phyloP scores from a whole-genome alignment of 108 stramenopile genomes.

The Mayamaea pseudoterrestris region DNA sequence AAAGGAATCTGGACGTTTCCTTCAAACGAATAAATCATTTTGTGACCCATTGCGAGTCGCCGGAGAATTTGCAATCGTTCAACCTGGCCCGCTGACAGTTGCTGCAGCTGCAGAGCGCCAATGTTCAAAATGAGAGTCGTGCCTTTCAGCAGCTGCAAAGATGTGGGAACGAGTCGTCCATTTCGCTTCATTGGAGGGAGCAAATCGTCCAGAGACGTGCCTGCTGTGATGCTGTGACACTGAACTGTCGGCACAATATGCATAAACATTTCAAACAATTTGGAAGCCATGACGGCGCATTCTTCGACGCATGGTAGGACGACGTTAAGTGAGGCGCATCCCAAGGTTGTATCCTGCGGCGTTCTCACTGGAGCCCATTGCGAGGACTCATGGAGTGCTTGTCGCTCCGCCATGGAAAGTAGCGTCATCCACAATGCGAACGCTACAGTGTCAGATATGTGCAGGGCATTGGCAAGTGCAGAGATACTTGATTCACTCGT shows the following conservation, averaged over 20 bases:
- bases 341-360: slow-evolving; percentile 17
- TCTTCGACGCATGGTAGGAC: slow-evolving; percentile 11
- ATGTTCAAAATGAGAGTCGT: slow-evolving; percentile 20
- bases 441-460: background rate
- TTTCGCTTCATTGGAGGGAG: slow-evolving; percentile 16
- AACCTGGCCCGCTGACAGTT: background rate
- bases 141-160: slow-evolving; percentile 35
- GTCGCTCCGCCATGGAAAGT: slow-evolving; percentile 14
- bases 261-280: slow-evolving; percentile 13
- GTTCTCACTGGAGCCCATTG: slow-evolving; percentile 4
- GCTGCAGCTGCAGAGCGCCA: slow-evolving; percentile 1
- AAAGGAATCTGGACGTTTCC: slow-evolving; percentile 29
- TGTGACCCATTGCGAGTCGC: slow-evolving; percentile 10
- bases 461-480: background rate
- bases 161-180: slow-evolving; percentile 18
- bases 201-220: background rate
- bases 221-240: too few species aligned
- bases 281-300: slow-evolving; percentile 7
- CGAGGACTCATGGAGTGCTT: background rate
- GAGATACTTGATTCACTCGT: background rate
- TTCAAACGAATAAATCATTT: slow-evolving; percentile 31
- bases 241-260: slow-evolving; percentile 3
- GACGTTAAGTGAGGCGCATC: slow-evolving; percentile 35
- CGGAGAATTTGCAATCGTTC: slow-evolving; percentile 5
- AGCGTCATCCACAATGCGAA: slow-evolving; percentile 10